Evolutionary conservation across 2,329 filamentous ascomycete species (phyloP).

Genomic region (Exophiala spinifera): DNA sequence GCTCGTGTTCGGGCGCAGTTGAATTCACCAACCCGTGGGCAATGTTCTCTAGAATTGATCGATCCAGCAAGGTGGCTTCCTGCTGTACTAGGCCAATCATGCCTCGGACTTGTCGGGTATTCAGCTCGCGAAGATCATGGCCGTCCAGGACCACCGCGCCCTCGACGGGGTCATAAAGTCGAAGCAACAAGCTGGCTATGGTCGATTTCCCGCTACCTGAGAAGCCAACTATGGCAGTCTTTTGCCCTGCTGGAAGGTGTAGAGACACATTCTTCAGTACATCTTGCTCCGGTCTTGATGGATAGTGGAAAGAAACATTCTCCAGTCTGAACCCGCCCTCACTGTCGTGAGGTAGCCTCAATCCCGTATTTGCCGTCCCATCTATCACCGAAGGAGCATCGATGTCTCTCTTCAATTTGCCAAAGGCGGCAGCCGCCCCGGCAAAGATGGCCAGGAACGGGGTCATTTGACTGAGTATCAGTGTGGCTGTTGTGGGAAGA

Average conservation of each 20-base stretch:
- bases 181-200: conserved; percentile 36
- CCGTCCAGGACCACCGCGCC: conserved; percentile 35
- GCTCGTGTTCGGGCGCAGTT: conserved; percentile 29
- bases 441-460: not conserved
- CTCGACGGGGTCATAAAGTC: conserved; percentile 37
- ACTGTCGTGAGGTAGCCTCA: not conserved
- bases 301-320: conserved; percentile 38
- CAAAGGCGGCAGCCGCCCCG: conserved; percentile 49
- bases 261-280: conserved; percentile 36
- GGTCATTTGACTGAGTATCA: conserved; percentile 40
- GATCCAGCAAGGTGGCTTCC: conserved; percentile 50
- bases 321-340: conserved; percentile 33
- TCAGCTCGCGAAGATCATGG: conserved; percentile 31
- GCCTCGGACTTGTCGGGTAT: conserved; percentile 37
- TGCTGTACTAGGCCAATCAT: conserved; percentile 47
- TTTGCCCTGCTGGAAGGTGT: conserved; percentile 35
- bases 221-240: conserved; percentile 47
- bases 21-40: conserved; percentile 48
- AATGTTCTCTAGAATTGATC: conserved; percentile 54
- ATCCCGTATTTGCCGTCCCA: conserved; percentile 4
- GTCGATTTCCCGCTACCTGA: conserved; percentile 55
- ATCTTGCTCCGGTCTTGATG: conserved; percentile 35
- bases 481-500: conserved; percentile 33
- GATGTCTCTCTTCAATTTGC: conserved; percentile 59
- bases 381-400: conserved; percentile 51